phyloP scores from a whole-genome alignment of 345 rosid genomes.

The Aethionema arabicum region DNA sequence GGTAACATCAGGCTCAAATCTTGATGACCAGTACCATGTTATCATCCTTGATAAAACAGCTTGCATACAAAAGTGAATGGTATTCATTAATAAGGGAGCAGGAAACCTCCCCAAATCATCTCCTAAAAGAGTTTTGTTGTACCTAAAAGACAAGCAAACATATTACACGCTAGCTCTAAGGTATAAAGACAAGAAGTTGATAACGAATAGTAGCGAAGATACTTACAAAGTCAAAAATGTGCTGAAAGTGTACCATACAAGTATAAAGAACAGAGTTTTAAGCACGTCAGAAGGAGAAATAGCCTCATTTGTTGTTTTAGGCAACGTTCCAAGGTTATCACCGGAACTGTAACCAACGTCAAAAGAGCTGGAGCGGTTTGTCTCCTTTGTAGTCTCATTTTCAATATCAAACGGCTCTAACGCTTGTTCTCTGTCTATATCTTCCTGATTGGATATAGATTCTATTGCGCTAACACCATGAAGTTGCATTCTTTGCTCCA shows the following conservation, averaged over 20 bases:
- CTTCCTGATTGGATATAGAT: constrained; percentile 34
- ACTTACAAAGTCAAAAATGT: constrained; percentile 98
- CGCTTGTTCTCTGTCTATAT: constrained; percentile 38
- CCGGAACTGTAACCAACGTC: constrained; percentile 39
- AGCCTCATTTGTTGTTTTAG: constrained; percentile 39
- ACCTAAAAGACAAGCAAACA: constrained; percentile 46
- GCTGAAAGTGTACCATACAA: constrained; percentile 99
- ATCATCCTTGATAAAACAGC: constrained; percentile 76
- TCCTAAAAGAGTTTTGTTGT: constrained; percentile 93
- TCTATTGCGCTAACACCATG: constrained; percentile 42
- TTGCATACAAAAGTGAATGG: constrained; percentile 90
- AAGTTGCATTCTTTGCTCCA: constrained; percentile 48
- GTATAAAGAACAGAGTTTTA: constrained; percentile 89
- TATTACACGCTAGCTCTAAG: constrained; percentile 14
- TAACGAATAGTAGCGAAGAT: constrained; percentile 7
- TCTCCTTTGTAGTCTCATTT: constrained; percentile 44
- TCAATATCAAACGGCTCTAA: constrained; percentile 53
- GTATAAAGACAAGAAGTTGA: constrained; percentile 5
- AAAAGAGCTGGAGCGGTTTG: constrained; percentile 35
- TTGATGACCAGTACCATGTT: constrained; percentile 83
- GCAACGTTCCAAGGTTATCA: constrained; percentile 33
- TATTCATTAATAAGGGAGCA: constrained; percentile 96
- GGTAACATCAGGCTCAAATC: constrained; percentile 55
- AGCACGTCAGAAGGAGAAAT: constrained; percentile 71
- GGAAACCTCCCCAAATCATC: constrained; percentile 96